phyloP scores from a whole-genome alignment of 345 rosid species.

The Moricandia arvensis region DNA sequence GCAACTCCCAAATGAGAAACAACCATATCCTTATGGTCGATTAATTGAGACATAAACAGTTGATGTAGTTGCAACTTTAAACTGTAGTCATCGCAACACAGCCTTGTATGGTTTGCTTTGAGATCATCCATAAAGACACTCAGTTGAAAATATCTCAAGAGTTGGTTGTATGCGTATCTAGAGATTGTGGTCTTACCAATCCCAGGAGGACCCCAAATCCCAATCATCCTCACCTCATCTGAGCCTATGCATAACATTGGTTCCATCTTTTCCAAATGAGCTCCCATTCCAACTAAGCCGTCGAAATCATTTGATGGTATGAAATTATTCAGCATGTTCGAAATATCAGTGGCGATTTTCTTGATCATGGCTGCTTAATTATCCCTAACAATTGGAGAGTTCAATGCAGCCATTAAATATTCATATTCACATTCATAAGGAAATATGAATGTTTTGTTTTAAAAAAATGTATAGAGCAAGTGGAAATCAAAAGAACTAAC shows the following conservation, averaged over 20 bases:
- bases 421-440: neutral
- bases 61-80: neutral
- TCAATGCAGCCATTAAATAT: no score
- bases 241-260: neutral
- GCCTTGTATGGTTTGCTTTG: neutral
- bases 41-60: neutral
- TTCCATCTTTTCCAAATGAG: neutral
- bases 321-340: neutral
- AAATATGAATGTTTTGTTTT: no score
- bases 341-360: neutral
- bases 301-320: neutral
- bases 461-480: no score
- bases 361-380: neutral
- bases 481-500: neutral
- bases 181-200: neutral
- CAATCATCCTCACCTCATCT: neutral
- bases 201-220: neutral
- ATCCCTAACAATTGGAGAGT: neutral
- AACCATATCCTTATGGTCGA: neutral
- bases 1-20: neutral
- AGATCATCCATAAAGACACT: neutral
- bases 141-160: neutral
- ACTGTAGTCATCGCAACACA: constrained; percentile 3
- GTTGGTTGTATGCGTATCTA: neutral
- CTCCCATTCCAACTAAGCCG: neutral